Evolutionary conservation across 441 rosid genomes (phyloP).

Genomic region (Euphorbia neoarborescens): DNA sequence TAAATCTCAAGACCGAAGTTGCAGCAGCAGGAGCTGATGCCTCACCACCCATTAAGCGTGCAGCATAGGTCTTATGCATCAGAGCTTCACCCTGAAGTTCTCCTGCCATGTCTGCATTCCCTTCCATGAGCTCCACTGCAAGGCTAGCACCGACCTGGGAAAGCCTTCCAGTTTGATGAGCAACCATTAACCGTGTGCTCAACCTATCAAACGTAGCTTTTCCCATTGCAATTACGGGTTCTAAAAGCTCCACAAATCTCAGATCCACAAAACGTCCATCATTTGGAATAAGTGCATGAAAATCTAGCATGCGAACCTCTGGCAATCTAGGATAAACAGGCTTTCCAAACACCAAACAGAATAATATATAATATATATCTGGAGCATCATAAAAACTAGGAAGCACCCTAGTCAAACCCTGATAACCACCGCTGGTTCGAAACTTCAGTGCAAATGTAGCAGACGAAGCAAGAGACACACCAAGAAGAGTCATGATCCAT

Average conservation of each 20-base stretch:
- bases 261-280: conserved; percentile 75
- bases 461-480: conserved; percentile 91
- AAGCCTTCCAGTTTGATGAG: conserved; percentile 86
- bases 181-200: conserved; percentile 79
- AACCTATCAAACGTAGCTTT: conserved; percentile 93
- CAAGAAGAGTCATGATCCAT: conserved; percentile 99
- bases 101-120: conserved; percentile 81
- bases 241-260: conserved; percentile 89
- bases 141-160: conserved; percentile 84
- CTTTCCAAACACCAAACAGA: conserved; percentile 93
- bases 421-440: conserved; percentile 96
- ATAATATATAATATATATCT: conserved; percentile 93
- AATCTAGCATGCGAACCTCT: conserved; percentile 99
- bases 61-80: conserved; percentile 99
- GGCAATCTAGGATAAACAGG: conserved; percentile 97
- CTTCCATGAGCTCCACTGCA: conserved; percentile 92
- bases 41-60: conserved; percentile 99
- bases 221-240: conserved; percentile 89
- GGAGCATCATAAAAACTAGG: conserved; percentile 98
- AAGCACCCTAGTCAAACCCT: conserved; percentile 82
- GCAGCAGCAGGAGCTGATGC: conserved; percentile 99
- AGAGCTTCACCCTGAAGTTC: conserved; percentile 99
- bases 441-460: conserved; percentile 90
- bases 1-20: conserved; percentile 92
- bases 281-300: conserved; percentile 94